A percentile compares a stretch with the other conserved stretches of the same genome.
phyloP scores from a whole-genome alignment of 225 moss, liverwort and hornwort genomes.

The Rhytidiadelphus loreus region DNA sequence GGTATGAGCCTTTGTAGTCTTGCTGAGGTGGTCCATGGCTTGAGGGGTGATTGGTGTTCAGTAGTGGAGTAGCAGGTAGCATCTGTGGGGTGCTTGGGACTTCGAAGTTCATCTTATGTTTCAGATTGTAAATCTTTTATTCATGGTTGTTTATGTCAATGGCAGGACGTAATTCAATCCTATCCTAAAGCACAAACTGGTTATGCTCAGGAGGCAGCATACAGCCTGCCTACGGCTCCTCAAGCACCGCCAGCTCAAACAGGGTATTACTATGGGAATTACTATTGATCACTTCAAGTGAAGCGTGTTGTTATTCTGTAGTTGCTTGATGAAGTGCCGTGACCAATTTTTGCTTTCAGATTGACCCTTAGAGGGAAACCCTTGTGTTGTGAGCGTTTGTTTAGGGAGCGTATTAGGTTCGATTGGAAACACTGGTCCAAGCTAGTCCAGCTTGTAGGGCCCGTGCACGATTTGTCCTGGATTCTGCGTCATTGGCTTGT shows the following conservation, averaged over 20 bases:
- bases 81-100: not conserved
- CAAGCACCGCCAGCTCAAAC: constrained; percentile 31
- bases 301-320: not conserved
- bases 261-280: constrained; percentile 62
- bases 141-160: not conserved
- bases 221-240: constrained; percentile 40
- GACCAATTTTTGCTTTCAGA: constrained; percentile 11
- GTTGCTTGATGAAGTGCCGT: not conserved
- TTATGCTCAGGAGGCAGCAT: constrained; percentile 48
- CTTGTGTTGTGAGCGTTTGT: constrained; percentile 8
- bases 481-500: not conserved
- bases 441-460: constrained; percentile 4
- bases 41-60: not conserved
- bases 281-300: constrained; percentile 21
- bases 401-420: not conserved
- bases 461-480: not conserved
- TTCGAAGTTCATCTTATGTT: not conserved
- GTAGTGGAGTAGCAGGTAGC: not conserved
- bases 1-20: constrained; percentile 77
- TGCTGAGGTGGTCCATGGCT: not conserved
- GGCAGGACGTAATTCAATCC: constrained; percentile 34
- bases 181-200: constrained; percentile 39
- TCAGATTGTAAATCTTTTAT: not conserved
- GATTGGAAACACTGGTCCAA: not conserved
- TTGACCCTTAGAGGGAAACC: not conserved